Percentiles rank a stretch among this genome's conserved stretches.
Evolutionary conservation across 1,284 basidiomycete genomes (phyloP).

Genomic region (Malassezia globosa): DNA sequence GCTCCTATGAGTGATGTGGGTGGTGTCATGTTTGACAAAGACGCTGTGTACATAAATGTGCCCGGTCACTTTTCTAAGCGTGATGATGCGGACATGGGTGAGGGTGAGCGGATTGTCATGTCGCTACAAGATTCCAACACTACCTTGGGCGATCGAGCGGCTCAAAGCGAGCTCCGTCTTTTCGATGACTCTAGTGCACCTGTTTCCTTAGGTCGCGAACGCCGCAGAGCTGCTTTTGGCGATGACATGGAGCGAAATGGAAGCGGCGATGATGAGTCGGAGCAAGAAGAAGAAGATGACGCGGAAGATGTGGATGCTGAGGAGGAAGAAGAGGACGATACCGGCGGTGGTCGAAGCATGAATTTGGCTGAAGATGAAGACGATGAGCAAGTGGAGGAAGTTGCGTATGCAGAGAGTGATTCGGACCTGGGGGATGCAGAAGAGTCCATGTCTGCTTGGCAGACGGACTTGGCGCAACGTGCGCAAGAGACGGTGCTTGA

Average conservation of each 20-base stretch:
- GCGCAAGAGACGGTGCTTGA: conserved; percentile 53
- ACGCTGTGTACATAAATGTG: conserved; percentile 95
- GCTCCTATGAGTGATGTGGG: conserved; percentile 98
- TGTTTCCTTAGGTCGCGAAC: not conserved
- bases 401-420: conserved; percentile 45
- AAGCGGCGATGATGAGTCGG: conserved; percentile 43
- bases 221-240: conserved; percentile 33
- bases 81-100: conserved; percentile 53
- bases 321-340: conserved; percentile 27
- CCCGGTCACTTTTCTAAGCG: conserved; percentile 71
- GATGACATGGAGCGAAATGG: conserved; percentile 23
- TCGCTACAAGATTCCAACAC: conserved; percentile 74
- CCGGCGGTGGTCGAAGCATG: conserved; percentile 25
- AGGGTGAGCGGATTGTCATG: conserved; percentile 96
- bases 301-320: not conserved
- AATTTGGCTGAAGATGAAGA: conserved; percentile 18
- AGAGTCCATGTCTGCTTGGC: conserved; percentile 57
- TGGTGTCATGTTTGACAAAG: conserved; percentile 94
- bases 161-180: conserved; percentile 69
- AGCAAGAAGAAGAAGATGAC: conserved; percentile 29
- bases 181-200: conserved; percentile 53
- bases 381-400: conserved; percentile 24
- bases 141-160: conserved; percentile 74
- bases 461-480: conserved; percentile 58
- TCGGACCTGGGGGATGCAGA: conserved; percentile 42